These are phyloP conservation scores for Grigorovia transvaalensis DNA, from an alignment of 805 yeast species.

Conservation along the genomic window DNA sequence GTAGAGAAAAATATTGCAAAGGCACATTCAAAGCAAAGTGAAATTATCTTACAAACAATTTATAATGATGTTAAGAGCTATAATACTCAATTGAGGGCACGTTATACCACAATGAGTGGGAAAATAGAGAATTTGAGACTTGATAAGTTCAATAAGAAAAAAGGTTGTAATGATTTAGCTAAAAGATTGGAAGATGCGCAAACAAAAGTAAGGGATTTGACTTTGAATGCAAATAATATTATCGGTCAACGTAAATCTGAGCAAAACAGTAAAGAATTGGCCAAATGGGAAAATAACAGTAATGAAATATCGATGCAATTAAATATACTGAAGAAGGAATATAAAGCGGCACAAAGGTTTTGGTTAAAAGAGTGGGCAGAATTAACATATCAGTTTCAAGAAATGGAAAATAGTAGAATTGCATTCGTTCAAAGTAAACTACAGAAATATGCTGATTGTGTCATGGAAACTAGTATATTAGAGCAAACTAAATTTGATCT, in stretches of 20 bases:
- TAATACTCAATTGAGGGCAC: constrained; percentile 18
- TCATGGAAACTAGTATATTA: constrained; percentile 18
- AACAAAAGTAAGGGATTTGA: constrained; percentile 19
- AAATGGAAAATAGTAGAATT: constrained; percentile 23
- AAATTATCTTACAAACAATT: constrained; percentile 17
- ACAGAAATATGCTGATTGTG: constrained; percentile 19
- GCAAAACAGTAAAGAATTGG: constrained; percentile 21
- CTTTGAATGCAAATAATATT: constrained; percentile 22
- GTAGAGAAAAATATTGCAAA: constrained; percentile 22
- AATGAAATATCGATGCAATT: constrained; percentile 19
- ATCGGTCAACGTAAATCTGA: constrained; percentile 22
- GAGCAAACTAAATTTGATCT: constrained; percentile 23
- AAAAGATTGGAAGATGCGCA: constrained; percentile 20
- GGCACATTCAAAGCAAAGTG: constrained; percentile 25
- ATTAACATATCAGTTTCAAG: constrained; percentile 20
- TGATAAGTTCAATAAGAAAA: constrained; percentile 22
- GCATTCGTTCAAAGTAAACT: constrained; percentile 20
- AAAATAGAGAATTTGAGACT: constrained; percentile 23
- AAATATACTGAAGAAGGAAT: constrained; percentile 23
- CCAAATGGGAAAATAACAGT: constrained; percentile 22
- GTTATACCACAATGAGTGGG: constrained; percentile 21
- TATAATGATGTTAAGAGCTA: constrained; percentile 20
- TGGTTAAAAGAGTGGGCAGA: constrained; percentile 28
- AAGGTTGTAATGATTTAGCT: constrained; percentile 20
- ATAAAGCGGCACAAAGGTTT: constrained; percentile 23